These are phyloP conservation scores for Raphanus raphanistrum DNA, from an alignment of 345 rosid genomes.

Conservation along the genomic window DNA sequence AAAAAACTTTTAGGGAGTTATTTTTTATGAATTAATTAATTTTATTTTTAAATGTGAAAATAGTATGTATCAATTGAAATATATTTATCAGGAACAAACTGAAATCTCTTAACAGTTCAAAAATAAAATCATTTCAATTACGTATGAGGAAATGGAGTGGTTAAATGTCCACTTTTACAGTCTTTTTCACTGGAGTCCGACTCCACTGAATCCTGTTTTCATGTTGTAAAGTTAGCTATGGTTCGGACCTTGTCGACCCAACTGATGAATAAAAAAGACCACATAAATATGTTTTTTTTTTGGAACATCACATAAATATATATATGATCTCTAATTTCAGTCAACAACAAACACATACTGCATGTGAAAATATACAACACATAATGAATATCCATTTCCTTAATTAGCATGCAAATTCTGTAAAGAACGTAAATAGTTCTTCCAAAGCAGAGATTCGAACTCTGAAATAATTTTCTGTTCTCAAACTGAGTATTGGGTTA, in stretches of 20 bases:
- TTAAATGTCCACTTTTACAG: too few relatives aligned
- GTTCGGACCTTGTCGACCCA: too few relatives aligned
- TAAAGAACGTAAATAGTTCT: background rate
- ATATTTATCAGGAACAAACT: background rate
- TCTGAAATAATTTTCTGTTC: background rate
- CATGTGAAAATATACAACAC: background rate
- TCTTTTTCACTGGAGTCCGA: too few relatives aligned
- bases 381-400: background rate
- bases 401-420: background rate
- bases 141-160: too few relatives aligned
- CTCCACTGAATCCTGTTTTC: too few relatives aligned
- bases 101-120: background rate
- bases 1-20: background rate
- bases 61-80: background rate
- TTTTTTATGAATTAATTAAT: background rate
- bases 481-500: background rate
- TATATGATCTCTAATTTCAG: background rate
- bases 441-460: background rate
- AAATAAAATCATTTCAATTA: too few relatives aligned
- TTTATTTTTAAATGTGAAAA: background rate
- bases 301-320: too few relatives aligned
- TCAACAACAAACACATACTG: background rate
- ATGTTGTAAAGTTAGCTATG: too few relatives aligned
- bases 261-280: too few relatives aligned
- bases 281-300: too few relatives aligned